Evolutionary conservation across 2,329 filamentous ascomycete genomes (phyloP).

Genomic region (Biscogniauxia marginata): DNA sequence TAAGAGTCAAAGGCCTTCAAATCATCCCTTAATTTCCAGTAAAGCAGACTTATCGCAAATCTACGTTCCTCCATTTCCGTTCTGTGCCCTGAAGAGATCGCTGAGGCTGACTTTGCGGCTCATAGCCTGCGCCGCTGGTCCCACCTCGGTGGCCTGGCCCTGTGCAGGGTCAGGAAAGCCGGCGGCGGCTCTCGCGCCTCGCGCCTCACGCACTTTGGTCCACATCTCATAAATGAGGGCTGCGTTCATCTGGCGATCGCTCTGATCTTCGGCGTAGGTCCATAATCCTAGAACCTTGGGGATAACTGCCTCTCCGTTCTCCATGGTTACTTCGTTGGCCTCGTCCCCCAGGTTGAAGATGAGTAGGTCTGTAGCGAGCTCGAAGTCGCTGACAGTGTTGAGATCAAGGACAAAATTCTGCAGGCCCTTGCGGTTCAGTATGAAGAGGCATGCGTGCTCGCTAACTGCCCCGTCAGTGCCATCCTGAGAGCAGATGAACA

Average conservation of each 20-base stretch:
- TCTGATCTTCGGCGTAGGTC: conserved; percentile 27
- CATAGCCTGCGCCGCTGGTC: conserved; percentile 7
- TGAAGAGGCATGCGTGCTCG: conserved; percentile 58
- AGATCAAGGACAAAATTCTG: conserved; percentile 70
- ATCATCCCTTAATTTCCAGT: too few relatives aligned
- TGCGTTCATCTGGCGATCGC: conserved; percentile 23
- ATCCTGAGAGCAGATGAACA: conserved; percentile 77
- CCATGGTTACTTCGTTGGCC: conserved; percentile 19
- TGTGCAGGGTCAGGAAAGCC: conserved; percentile 4
- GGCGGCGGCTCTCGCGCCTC: conserved; percentile 11
- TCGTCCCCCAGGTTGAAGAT: conserved; percentile 44
- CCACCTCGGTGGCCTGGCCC: conserved; percentile 4
- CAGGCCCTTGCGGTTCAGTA: conserved; percentile 70
- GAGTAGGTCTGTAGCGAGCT: conserved; percentile 57
- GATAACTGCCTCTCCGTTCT: conserved; percentile 20
- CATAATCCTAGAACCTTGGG: conserved; percentile 26
- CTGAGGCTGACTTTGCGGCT: conserved; percentile 44
- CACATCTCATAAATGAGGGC: conserved; percentile 30
- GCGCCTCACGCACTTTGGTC: conserved; percentile 22
- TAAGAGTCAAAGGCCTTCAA: too few relatives aligned
- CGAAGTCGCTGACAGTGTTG: conserved; percentile 59
- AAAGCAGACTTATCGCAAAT: not conserved
- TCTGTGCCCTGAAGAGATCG: conserved; percentile 39
- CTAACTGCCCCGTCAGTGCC: conserved; percentile 34
- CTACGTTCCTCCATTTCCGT: not conserved